phyloP scores from a whole-genome alignment of 495 filamentous ascomycete species.

The Tuber magnatum region DNA sequence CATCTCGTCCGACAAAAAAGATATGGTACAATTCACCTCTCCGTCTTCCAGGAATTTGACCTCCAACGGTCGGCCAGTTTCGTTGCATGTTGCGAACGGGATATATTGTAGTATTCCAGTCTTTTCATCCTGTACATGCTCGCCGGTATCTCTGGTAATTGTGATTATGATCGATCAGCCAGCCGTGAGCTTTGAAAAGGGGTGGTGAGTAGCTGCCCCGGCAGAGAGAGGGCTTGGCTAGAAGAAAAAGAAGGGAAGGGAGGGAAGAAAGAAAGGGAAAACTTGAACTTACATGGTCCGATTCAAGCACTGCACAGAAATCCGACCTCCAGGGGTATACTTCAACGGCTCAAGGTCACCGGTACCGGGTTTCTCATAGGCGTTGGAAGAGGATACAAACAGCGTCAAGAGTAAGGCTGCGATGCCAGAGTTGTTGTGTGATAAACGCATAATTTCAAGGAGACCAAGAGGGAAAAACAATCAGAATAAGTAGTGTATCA shows the following conservation, averaged over 20 bases:
- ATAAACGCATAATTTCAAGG: not conserved
- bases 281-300: conserved; percentile 47
- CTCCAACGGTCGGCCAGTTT: conserved; percentile 72
- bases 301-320: conserved; percentile 48
- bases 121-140: conserved; percentile 68
- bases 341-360: conserved; percentile 9
- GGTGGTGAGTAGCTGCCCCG: not conserved
- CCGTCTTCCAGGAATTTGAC: conserved; percentile 74
- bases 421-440: not conserved
- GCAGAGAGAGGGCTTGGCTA: not conserved
- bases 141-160: conserved; percentile 52
- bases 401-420: not conserved
- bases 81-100: conserved; percentile 85
- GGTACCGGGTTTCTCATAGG: conserved; percentile 5
- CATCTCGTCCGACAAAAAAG: conserved; percentile 73
- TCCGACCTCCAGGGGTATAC: conserved; percentile 21
- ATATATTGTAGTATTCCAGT: conserved; percentile 82
- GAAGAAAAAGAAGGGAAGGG: too few species aligned
- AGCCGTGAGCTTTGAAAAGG: conserved; percentile 5
- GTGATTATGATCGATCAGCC: not conserved
- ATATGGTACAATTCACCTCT: conserved; percentile 83
- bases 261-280: not conserved
- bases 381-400: not conserved
- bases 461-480: not conserved
- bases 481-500: too few species aligned